Conservation (phyloP, 1,139 yeast genomes). For the Lodderomyces orthopsilosis region DNA sequence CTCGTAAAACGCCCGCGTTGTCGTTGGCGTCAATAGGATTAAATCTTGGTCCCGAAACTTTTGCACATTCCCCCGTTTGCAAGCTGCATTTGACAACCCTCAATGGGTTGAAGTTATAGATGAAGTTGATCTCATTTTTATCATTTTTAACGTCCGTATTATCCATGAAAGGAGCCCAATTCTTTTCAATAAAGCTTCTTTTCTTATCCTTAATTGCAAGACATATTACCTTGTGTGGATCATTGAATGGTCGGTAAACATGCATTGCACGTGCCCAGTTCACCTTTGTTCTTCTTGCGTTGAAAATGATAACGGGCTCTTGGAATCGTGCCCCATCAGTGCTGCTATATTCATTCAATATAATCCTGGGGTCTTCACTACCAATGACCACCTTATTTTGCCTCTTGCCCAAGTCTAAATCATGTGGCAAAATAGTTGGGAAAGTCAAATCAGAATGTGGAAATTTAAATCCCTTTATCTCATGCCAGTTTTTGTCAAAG, state of each 20-base stretch:
- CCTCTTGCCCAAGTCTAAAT: constrained; percentile 21
- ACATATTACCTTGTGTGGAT: constrained; percentile 21
- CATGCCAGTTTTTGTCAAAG: constrained; percentile 28
- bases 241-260: constrained; percentile 26
- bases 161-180: constrained; percentile 45
- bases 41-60: constrained; percentile 17
- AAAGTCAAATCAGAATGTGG: constrained; percentile 20
- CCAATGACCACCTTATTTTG: constrained; percentile 26
- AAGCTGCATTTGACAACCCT: constrained; percentile 18
- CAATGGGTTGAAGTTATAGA: constrained; percentile 21
- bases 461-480: constrained; percentile 21
- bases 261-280: constrained; percentile 30
- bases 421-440: constrained; percentile 27
- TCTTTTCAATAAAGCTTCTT: constrained; percentile 26
- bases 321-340: constrained; percentile 24
- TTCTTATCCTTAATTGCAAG: constrained; percentile 23
- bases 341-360: constrained; percentile 27
- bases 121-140: constrained; percentile 13
- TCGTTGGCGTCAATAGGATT: constrained; percentile 11
- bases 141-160: constrained; percentile 8
- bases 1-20: constrained; percentile 19
- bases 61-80: constrained; percentile 16
- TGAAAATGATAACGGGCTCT: constrained; percentile 48
- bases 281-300: constrained; percentile 27
- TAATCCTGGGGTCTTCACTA: constrained; percentile 43